Evolutionary conservation across 805 yeast genomes (phyloP).

Genomic region (Zygotorulaspora florentina): DNA sequence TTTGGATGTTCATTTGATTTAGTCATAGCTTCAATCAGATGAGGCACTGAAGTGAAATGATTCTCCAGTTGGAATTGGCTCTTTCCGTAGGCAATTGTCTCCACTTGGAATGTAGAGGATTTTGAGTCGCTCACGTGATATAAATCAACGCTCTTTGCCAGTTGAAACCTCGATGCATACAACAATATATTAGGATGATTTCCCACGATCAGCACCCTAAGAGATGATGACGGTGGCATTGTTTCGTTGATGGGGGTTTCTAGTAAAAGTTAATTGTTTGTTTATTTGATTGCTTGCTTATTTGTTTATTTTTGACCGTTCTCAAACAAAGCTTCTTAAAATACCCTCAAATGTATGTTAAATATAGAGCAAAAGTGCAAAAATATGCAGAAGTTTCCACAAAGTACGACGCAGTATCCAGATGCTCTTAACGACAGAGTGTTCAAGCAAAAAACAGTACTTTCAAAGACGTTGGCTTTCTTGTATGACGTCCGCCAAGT

Average conservation of each 20-base stretch:
- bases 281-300: too few relatives aligned
- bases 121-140: slow-evolving; percentile 30
- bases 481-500: too few relatives aligned
- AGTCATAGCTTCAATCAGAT: slow-evolving; percentile 13
- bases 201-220: slow-evolving; percentile 31
- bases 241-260: not conserved
- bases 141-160: slow-evolving; percentile 35
- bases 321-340: too few relatives aligned
- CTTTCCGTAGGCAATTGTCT: slow-evolving; percentile 28
- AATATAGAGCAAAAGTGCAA: too few relatives aligned
- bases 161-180: slow-evolving; percentile 33
- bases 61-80: slow-evolving; percentile 24
- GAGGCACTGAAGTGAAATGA: slow-evolving; percentile 27
- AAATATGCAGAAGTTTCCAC: too few relatives aligned
- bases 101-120: slow-evolving; percentile 22
- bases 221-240: slow-evolving; percentile 20
- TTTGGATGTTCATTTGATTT: slow-evolving; percentile 6
- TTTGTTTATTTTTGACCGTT: too few relatives aligned
- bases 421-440: too few relatives aligned
- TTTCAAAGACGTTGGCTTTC: too few relatives aligned
- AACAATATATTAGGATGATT: slow-evolving; percentile 30
- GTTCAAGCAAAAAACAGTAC: too few relatives aligned
- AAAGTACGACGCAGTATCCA: too few relatives aligned
- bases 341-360: too few relatives aligned
- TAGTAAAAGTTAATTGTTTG: too few relatives aligned